Evolutionary conservation across 192 early-diverging fungal species (phyloP), one percentile per base, ranked within the genome.

Genomic region (Podochytrium sp.): DNA sequence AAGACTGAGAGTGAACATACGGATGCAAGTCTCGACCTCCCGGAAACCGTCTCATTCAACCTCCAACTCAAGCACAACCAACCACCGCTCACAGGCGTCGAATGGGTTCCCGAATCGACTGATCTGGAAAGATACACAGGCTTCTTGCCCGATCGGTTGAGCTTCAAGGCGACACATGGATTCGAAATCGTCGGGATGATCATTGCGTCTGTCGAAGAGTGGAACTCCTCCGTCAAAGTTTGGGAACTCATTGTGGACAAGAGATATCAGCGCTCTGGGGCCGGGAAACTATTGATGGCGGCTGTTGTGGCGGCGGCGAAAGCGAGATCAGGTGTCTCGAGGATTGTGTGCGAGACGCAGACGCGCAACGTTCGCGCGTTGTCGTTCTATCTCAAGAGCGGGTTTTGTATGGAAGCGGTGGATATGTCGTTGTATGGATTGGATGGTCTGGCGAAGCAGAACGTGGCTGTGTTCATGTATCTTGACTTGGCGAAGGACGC

Each of bases 321-420:
- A 23, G 12, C 27, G 53, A 5, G 12, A 20, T 47, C 43, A 47
- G 43, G 7, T 7, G 23, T 55, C 16, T 7, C 10, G 7, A 25
- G 33, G 58, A 61, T 61, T 30, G 58, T 61, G 58, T 61, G 58
- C 32, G 58, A 61, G 58, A 61, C 58, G 12, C 58, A 61, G 32
- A 61, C 30, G 3, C 18, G 58, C 6, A 61, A 61, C 33, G 32
- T 34, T 12, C 4, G 23, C 6, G 58, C 58, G 0, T 7, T 61
- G 3, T 38, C 30, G 58, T 61, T 61, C 37, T 61, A 61, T 34
- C 37, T 32, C 10, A 61, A 61, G 34, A 61, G 29, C 30, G 58
- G 2, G 37, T 61, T 61, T 23, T 18, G 23, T 10, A 10, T 61
- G 30, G 58, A 61, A 29, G 58, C 58, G 10, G 58, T 61, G 16